Percentiles rank a stretch among this genome's conserved stretches.
Evolutionary conservation across 208 protist species (phyloP).

Genomic region (Leishmania major): DNA sequence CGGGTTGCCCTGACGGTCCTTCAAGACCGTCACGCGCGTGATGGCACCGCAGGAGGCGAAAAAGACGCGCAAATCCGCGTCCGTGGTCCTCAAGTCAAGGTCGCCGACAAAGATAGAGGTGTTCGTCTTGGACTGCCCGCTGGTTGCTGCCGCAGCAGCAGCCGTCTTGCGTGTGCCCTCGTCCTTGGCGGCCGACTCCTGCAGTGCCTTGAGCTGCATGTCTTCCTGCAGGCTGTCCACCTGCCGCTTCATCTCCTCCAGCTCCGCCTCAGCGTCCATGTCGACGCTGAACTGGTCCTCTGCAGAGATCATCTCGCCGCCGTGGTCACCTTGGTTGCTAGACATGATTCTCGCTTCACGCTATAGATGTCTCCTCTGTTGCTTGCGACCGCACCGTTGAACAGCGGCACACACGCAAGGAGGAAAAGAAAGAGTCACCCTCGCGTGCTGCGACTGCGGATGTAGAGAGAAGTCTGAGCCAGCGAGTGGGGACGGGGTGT

Average conservation of each 20-base stretch:
- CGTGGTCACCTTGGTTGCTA: conserved; percentile 21
- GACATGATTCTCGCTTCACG: conserved; percentile 18
- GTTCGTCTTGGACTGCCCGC: conserved; percentile 45
- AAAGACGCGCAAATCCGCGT: conserved; percentile 92
- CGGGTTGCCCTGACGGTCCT: conserved; percentile 88
- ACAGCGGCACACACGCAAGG: conserved; percentile 8
- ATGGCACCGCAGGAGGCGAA: conserved; percentile 91
- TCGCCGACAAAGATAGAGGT: conserved; percentile 94
- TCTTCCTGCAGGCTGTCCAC: conserved; percentile 89
- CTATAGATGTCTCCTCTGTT: neutral
- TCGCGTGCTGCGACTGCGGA: neutral
- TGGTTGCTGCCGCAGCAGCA: conserved; percentile 11
- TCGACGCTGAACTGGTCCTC: conserved; percentile 51
- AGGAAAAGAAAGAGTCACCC: neutral
- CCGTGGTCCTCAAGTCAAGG: conserved; percentile 85
- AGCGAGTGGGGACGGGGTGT: neutral
- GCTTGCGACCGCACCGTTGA: neutral
- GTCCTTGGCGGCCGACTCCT: conserved; percentile 80
- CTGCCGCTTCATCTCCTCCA: conserved; percentile 80
- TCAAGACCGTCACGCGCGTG: conserved; percentile 90
- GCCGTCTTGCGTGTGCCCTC: conserved; percentile 82
- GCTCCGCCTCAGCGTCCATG: conserved; percentile 67
- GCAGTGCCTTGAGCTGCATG: conserved; percentile 77
- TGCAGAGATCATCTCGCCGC: conserved; percentile 21
- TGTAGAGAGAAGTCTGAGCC: neutral